phyloP scores from a whole-genome alignment of 2,329 filamentous ascomycete genomes.

The Daldinia sp. region DNA sequence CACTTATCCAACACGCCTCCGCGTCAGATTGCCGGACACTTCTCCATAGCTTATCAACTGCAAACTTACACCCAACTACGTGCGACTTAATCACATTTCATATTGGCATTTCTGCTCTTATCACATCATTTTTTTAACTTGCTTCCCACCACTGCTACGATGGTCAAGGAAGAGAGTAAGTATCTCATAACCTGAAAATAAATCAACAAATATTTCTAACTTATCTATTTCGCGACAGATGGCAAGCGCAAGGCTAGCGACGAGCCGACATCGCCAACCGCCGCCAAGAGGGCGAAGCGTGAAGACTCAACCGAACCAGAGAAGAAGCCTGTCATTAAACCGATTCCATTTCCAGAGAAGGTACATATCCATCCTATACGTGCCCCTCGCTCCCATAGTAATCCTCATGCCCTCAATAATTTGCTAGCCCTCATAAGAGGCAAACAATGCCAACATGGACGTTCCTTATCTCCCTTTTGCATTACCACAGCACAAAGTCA shows the following conservation, averaged over 20 bases:
- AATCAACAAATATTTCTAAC: slow-evolving; percentile 4
- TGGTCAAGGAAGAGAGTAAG: slow-evolving; percentile 59
- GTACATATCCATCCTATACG: slow-evolving; percentile 55
- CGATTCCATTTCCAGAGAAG: slow-evolving; percentile 91
- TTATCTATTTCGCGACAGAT: slow-evolving; percentile 52
- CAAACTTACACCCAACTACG: background rate
- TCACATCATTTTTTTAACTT: background rate
- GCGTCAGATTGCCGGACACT: slow-evolving; percentile 1
- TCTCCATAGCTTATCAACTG: slow-evolving; percentile 17
- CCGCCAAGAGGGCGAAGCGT: slow-evolving; percentile 74
- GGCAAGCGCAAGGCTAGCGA: slow-evolving; percentile 80
- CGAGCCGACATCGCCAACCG: slow-evolving; percentile 71
- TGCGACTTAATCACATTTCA: slow-evolving; percentile 16
- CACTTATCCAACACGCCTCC: slow-evolving; percentile 17
- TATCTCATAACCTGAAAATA: background rate
- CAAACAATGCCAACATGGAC: background rate
- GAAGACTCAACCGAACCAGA: slow-evolving; percentile 57
- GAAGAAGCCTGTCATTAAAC: slow-evolving; percentile 67
- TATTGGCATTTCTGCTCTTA: background rate
- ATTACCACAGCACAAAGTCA: slow-evolving; percentile 1
- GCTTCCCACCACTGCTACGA: slow-evolving; percentile 30
- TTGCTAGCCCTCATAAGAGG: background rate
- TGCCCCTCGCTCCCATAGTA: slow-evolving; percentile 28
- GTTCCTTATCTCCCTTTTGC: background rate
- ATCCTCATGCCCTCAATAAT: background rate